Evolutionary conservation across 2,329 filamentous ascomycete genomes (phyloP).

Genomic region (Ophiostoma tasmaniense): DNA sequence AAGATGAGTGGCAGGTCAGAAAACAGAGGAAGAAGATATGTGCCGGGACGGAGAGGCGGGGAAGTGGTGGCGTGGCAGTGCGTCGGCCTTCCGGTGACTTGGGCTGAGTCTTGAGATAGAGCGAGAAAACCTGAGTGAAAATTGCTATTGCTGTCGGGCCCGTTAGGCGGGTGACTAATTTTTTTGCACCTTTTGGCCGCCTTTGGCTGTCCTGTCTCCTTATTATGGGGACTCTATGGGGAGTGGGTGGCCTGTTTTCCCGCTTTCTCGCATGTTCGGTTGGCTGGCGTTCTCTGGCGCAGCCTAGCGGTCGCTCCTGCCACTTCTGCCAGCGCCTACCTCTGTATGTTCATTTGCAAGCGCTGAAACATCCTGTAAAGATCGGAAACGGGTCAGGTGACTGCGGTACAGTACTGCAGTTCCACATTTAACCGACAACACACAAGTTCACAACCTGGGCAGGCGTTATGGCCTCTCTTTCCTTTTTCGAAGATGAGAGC

Average conservation of each 20-base stretch:
- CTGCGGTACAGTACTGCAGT: not conserved
- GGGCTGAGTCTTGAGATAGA: not conserved
- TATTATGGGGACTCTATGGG: not conserved
- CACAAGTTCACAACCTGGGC: not conserved
- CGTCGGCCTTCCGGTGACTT: not conserved
- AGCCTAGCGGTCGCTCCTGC: not conserved
- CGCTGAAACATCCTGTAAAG: not conserved
- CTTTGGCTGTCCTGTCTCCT: not conserved
- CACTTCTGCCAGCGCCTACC: slow-evolving; percentile 4
- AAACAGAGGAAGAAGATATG: not conserved
- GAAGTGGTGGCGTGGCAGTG: not conserved
- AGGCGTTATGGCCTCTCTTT: not conserved
- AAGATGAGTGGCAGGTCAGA: not conserved
- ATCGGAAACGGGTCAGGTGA: not conserved
- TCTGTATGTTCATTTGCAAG: not conserved
- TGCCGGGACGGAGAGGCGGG: not conserved
- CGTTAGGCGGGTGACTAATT: slow-evolving; percentile 9
- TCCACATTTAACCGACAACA: not conserved
- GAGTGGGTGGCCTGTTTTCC: not conserved
- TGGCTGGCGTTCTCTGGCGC: not conserved
- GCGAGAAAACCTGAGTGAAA: slow-evolving; percentile 5
- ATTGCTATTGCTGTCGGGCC: not conserved
- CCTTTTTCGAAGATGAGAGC: not conserved
- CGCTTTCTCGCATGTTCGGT: not conserved
- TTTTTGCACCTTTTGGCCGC: slow-evolving; percentile 7